Percentiles rank a stretch among this genome's conserved stretches.
These are phyloP conservation scores for Hanseniaspora pseudoguilliermondii DNA, from an alignment of 805 yeast genomes.

Conservation along the genomic window DNA sequence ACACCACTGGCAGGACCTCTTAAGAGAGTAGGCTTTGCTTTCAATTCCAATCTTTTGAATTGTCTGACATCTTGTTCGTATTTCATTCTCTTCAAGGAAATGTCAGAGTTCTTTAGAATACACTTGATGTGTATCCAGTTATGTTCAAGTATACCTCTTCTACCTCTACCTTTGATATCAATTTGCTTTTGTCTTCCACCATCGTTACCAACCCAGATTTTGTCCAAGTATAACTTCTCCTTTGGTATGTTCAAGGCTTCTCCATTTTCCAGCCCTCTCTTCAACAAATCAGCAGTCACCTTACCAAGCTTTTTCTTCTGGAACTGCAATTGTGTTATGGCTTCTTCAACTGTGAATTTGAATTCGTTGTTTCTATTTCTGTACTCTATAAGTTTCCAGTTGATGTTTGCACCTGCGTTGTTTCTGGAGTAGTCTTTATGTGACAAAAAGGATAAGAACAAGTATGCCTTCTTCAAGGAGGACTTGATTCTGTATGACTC, in stretches of 20 bases:
- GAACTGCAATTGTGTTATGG: slow-evolving; percentile 88
- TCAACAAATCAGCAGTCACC: slow-evolving; percentile 64
- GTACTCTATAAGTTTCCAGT: slow-evolving; percentile 6
- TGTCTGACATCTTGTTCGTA: slow-evolving; percentile 45
- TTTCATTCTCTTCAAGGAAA: slow-evolving; percentile 46
- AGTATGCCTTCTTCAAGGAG: slow-evolving; percentile 78
- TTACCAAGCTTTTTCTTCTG: slow-evolving; percentile 64
- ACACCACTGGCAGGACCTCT: slow-evolving; percentile 40
- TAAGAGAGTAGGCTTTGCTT: slow-evolving; percentile 21
- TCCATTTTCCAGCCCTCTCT: slow-evolving; percentile 61
- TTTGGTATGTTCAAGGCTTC: slow-evolving; percentile 44
- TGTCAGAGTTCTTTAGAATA: slow-evolving; percentile 49
- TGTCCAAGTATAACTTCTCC: slow-evolving; percentile 55
- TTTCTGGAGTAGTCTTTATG: slow-evolving; percentile 8
- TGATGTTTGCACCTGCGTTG: slow-evolving; percentile 4
- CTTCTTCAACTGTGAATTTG: slow-evolving; percentile 56
- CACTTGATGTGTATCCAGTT: slow-evolving; percentile 72
- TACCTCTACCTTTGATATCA: slow-evolving; percentile 83
- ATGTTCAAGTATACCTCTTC: slow-evolving; percentile 66
- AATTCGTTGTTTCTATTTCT: slow-evolving; percentile 24
- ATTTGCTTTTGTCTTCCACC: slow-evolving; percentile 58
- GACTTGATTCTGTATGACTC: slow-evolving; percentile 72
- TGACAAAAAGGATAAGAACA: slow-evolving; percentile 55
- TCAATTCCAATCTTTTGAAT: slow-evolving; percentile 16
- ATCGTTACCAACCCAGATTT: slow-evolving; percentile 87